Evolutionary conservation across 2,329 filamentous ascomycete genomes (phyloP), one percentile per base, ranked within the genome.

Genomic region (Cordyceps militaris): DNA sequence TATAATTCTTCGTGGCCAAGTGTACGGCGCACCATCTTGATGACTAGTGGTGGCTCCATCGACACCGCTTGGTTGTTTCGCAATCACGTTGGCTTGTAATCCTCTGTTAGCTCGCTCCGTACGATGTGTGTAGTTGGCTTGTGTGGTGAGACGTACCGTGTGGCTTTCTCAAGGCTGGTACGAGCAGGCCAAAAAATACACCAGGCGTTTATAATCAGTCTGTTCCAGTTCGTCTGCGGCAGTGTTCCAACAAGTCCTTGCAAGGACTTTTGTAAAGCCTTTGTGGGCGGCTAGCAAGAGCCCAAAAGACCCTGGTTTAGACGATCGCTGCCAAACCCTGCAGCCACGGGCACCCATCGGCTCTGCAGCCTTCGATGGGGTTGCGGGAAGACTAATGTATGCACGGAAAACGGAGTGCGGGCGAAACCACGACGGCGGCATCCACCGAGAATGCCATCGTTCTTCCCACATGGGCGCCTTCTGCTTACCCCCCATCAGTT

Each of bases 361-460:
- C 44, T 49, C 46, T 57, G 54, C 54, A 57, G 46, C 32, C 46
- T 42, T 57, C 26, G 54, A 57, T 57, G 54, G 46, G 46, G 54
- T 57, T 50, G 47, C 57, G 57, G 52, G 57, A 59, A 56, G 57
- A 40, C 46, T 59, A 56, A 56, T 51, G 50, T 54, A 55, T 56
- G 53, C 53, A 56, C 43, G 44, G 34, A 49, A 50, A 57, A 50
- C 54, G 54, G 54, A 57, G 54, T 34, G 26, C 38, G 51, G 48
- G 56, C 56, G 42, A 54, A 58, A 58, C 56, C 49, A 58, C 13
- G 26, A 48, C 49, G 42, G 34, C 40, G 43, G 19, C 56, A 47
- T 58, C 56, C 56, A 58, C 56, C 56, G 56, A 58, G 16, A 58
- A 48, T 54, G 42, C 34, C 56, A 58, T 53, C 42, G 32, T 23